Evolutionary conservation across 352 stramenopile species (phyloP).

Genomic region (Phytophthora ohioensis): DNA sequence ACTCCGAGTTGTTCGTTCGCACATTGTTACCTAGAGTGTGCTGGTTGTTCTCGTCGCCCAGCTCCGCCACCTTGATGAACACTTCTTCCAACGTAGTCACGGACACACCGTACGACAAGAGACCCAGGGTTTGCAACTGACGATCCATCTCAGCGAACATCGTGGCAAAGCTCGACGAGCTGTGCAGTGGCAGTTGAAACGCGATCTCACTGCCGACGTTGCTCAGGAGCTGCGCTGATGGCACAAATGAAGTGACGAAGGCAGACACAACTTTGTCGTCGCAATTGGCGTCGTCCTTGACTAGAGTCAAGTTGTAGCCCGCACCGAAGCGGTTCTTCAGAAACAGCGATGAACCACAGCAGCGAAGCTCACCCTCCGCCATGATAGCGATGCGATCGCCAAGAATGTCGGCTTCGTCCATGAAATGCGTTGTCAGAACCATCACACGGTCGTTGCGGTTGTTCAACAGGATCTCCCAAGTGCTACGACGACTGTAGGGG

Average conservation of each 20-base stretch:
- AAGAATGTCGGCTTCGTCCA: conserved; percentile 90
- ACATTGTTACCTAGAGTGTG: conserved; percentile 38
- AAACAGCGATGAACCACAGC: conserved; percentile 75
- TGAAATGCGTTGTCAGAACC: conserved; percentile 94
- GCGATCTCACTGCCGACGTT: conserved; percentile 74
- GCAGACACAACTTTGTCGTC: conserved; percentile 31
- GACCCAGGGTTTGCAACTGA: conserved; percentile 39
- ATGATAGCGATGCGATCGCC: conserved; percentile 85
- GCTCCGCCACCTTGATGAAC: conserved; percentile 72
- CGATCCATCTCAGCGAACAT: conserved; percentile 68
- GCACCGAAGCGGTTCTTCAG: conserved; percentile 73
- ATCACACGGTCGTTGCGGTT: conserved; percentile 14
- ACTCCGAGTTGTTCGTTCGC: conserved; percentile 11
- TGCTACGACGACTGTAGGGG: conserved; percentile 92
- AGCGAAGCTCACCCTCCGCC: conserved; percentile 69
- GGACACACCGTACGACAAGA: conserved; percentile 66
- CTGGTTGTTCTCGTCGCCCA: conserved; percentile 40
- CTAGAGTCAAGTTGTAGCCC: conserved; percentile 70
- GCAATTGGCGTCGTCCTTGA: conserved; percentile 49
- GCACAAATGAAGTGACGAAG: conserved; percentile 44
- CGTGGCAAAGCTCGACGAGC: conserved; percentile 49
- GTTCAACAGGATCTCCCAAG: conserved; percentile 76
- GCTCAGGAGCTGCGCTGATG: conserved; percentile 49
- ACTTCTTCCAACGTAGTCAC: conserved; percentile 88
- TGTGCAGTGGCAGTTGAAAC: conserved; percentile 63